phyloP scores from a whole-genome alignment of 345 rosid genomes.

The Ailanthus altissimus region DNA sequence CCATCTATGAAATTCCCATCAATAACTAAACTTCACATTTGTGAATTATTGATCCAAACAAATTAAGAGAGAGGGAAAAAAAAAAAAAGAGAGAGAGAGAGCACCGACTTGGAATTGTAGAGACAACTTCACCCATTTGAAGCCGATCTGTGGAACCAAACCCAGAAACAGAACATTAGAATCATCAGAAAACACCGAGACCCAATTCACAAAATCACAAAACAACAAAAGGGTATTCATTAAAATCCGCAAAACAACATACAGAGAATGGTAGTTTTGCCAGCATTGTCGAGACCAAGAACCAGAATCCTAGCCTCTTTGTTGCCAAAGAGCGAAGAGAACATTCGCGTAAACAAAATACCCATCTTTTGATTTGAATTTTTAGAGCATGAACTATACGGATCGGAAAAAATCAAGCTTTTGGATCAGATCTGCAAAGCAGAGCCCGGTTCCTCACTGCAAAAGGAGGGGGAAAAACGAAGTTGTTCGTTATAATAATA shows the following conservation, averaged over 20 bases:
- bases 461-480: not conserved
- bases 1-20: not conserved
- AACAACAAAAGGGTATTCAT: slow-evolving; percentile 1
- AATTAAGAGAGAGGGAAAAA: not conserved
- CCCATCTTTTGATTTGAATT: slow-evolving; percentile 50
- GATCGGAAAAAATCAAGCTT: slow-evolving; percentile 1
- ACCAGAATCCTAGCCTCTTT: slow-evolving; percentile 89
- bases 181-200: not conserved
- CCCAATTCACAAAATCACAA: slow-evolving; percentile 19
- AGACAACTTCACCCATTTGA: slow-evolving; percentile 99
- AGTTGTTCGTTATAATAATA: not conserved
- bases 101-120: slow-evolving; percentile 90
- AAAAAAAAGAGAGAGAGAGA: slow-evolving; percentile 17
- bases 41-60: not conserved
- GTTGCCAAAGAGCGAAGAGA: slow-evolving; percentile 74
- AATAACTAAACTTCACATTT: not conserved
- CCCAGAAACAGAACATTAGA: slow-evolving; percentile 9
- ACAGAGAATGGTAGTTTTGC: slow-evolving; percentile 89
- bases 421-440: slow-evolving; percentile 32
- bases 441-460: slow-evolving; percentile 23
- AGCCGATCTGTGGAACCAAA: slow-evolving; percentile 68
- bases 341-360: slow-evolving; percentile 68
- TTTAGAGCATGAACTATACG: slow-evolving; percentile 14
- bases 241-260: slow-evolving; percentile 19
- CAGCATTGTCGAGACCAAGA: slow-evolving; percentile 92